Conservation (phyloP, 2,329 filamentous ascomycete genomes). For the Aspergillus ruber region DNA sequence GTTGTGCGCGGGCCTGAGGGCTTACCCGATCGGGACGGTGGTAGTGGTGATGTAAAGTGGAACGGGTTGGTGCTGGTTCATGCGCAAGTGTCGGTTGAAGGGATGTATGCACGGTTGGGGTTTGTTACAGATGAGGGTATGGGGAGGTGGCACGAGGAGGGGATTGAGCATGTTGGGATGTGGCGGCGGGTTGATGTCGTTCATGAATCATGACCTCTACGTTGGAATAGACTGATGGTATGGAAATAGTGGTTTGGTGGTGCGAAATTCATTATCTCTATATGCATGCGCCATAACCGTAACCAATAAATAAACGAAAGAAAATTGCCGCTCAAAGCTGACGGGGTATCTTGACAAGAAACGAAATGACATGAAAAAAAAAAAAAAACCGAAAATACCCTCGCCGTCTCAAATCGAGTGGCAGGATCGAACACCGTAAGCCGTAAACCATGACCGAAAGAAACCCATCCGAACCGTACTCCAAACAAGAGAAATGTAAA, state of each 20-base stretch:
- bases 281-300: slow-evolving; percentile 6
- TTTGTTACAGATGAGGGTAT: slow-evolving; percentile 67
- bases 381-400: slow-evolving; percentile 8
- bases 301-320: slow-evolving; percentile 9
- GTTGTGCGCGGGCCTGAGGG: slow-evolving; percentile 3
- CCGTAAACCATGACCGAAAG: slow-evolving; percentile 2
- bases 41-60: slow-evolving; percentile 52
- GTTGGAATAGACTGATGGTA: background rate
- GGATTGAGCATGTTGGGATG: slow-evolving; percentile 82
- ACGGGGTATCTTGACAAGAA: slow-evolving; percentile 29
- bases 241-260: background rate
- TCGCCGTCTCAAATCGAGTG: slow-evolving; percentile 9
- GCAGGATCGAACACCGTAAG: slow-evolving; percentile 5
- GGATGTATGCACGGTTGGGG: slow-evolving; percentile 63
- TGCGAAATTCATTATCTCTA: background rate
- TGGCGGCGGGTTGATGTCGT: slow-evolving; percentile 46
- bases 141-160: slow-evolving; percentile 76
- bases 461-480: slow-evolving; percentile 7
- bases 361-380: slow-evolving; percentile 13
- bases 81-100: slow-evolving; percentile 62
- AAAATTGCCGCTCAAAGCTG: slow-evolving; percentile 21
- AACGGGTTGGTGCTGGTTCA: slow-evolving; percentile 71
- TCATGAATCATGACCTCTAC: background rate
- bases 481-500: slow-evolving; percentile 10
- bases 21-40: slow-evolving; percentile 12